Percentiles rank a stretch among this genome's conserved stretches.
Evolutionary conservation across 345 rosid species (phyloP).

Genomic region (Eucalyptus leucophloia): DNA sequence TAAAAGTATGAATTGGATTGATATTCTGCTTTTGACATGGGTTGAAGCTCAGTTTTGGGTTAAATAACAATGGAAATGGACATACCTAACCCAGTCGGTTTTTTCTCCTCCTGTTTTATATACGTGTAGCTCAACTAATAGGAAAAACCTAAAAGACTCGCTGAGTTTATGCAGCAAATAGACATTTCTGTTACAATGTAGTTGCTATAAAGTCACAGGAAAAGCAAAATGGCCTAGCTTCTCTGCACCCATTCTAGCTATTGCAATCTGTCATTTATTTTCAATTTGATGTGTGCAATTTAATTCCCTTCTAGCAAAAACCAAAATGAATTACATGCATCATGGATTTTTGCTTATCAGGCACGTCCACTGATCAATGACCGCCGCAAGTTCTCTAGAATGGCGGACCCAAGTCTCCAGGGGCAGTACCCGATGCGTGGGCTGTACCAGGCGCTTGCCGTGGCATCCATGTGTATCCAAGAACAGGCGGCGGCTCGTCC

Average conservation of each 20-base stretch:
- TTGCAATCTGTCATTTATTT: not conserved
- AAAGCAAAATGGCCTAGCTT: not conserved
- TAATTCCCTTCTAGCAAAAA: not conserved
- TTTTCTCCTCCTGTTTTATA: not conserved
- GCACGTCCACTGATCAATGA: slow-evolving; percentile 83
- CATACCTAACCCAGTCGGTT: not conserved
- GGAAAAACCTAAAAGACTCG: not conserved
- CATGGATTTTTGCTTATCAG: slow-evolving; percentile 16
- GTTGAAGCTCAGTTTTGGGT: not conserved
- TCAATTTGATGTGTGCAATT: not conserved
- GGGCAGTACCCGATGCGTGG: slow-evolving; percentile 85
- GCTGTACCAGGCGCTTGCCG: slow-evolving; percentile 89
- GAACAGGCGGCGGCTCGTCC: slow-evolving; percentile 97
- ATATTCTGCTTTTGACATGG: not conserved
- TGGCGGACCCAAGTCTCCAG: slow-evolving; percentile 76
- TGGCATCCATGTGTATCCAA: slow-evolving; percentile 97
- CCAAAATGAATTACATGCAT: not conserved
- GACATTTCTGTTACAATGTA: not conserved
- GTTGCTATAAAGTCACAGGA: not conserved
- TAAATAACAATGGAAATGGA: not conserved
- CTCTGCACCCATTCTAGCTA: not conserved
- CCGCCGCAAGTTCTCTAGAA: slow-evolving; percentile 57
- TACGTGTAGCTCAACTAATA: not conserved
- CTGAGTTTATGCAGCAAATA: not conserved
- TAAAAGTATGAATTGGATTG: not conserved